Conservation (phyloP, 1,139 yeast genomes). For the Torulaspora globosa region DNA sequence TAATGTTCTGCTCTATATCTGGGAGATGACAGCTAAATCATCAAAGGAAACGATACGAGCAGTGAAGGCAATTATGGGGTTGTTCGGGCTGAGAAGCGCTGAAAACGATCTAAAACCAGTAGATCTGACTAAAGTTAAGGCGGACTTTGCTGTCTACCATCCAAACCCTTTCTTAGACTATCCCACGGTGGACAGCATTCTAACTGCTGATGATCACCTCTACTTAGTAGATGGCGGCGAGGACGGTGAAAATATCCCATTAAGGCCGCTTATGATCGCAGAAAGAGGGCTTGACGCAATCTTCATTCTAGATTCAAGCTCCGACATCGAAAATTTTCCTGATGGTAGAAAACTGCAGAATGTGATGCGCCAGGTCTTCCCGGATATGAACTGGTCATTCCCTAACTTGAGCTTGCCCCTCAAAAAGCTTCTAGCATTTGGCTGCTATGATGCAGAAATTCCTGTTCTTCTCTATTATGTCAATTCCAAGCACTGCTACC, state of each 20-base stretch:
- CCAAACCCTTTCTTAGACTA: conserved; percentile 71
- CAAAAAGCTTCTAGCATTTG: conserved; percentile 49
- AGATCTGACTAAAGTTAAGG: conserved; percentile 32
- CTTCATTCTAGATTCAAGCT: conserved; percentile 62
- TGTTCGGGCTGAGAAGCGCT: conserved; percentile 44
- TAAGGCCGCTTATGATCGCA: conserved; percentile 54
- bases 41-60: conserved; percentile 43
- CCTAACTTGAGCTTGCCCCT: conserved; percentile 33
- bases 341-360: conserved; percentile 52
- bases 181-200: conserved; percentile 21
- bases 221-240: conserved; percentile 66
- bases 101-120: conserved; percentile 17
- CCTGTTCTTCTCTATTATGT: conserved; percentile 49
- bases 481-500: conserved; percentile 42
- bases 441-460: conserved; percentile 45
- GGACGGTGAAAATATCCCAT: conserved; percentile 59
- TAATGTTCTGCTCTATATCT: conserved; percentile 47
- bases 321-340: conserved; percentile 58
- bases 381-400: conserved; percentile 21
- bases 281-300: conserved; percentile 52
- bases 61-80: conserved; percentile 43
- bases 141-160: conserved; percentile 65
- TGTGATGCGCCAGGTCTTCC: conserved; percentile 31
- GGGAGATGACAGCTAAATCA: conserved; percentile 42
- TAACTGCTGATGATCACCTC: conserved; percentile 32